Percentiles rank a stretch among this genome's conserved stretches.
phyloP scores from a whole-genome alignment of 305 asterid genomes.

The Fraxinus dipetala region DNA sequence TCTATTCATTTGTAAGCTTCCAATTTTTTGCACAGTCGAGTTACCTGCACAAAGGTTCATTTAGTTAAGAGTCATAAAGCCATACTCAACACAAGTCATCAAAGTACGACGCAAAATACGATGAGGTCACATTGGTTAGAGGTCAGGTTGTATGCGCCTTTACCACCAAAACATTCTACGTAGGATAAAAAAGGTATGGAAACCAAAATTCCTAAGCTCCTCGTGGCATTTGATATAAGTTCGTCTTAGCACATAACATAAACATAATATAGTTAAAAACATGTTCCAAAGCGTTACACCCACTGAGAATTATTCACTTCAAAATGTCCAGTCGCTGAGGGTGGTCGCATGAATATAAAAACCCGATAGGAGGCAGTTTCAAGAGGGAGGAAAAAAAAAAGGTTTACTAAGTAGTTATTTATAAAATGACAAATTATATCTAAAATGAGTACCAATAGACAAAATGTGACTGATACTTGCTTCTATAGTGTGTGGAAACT shows the following conservation, averaged over 20 bases:
- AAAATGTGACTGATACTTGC: neutral
- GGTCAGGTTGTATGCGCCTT: neutral
- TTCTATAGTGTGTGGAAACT: neutral
- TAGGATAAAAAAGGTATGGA: neutral
- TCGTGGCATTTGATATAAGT: neutral
- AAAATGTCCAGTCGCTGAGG: neutral
- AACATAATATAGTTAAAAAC: neutral
- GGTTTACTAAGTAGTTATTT: neutral
- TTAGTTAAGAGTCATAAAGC: conserved; percentile 10
- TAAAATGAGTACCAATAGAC: neutral
- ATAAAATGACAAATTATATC: neutral
- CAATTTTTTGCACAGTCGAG: conserved; percentile 9
- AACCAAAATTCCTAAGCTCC: neutral
- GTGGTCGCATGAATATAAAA: neutral
- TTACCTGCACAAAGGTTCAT: conserved; percentile 25
- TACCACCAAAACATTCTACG: neutral
- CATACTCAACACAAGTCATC: neutral
- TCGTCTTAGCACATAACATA: neutral
- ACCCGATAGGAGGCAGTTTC: neutral
- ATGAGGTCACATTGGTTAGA: neutral
- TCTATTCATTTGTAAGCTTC: conserved; percentile 12
- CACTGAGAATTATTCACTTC: neutral
- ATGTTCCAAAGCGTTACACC: neutral
- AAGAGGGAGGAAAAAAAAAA: neutral
- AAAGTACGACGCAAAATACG: neutral